Percentiles rank a stretch among this genome's conserved stretches.
phyloP scores from a whole-genome alignment of 1,284 basidiomycete species.

The Blastosporella zonata region DNA sequence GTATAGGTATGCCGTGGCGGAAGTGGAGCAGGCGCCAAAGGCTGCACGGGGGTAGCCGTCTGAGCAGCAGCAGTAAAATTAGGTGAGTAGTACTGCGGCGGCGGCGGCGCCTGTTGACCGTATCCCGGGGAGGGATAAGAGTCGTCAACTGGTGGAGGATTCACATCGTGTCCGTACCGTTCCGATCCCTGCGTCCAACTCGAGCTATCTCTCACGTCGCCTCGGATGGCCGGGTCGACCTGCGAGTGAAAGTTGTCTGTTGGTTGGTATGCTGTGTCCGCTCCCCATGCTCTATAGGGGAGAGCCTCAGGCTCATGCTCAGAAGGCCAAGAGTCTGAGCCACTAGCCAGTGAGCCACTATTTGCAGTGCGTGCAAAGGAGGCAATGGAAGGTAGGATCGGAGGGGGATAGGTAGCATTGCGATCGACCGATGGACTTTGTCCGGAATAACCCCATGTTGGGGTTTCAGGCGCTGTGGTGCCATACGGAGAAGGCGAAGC shows the following conservation, averaged over 20 bases:
- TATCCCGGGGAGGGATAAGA: conserved; percentile 25
- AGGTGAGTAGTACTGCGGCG: conserved; percentile 23
- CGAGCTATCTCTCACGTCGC: conserved; percentile 28
- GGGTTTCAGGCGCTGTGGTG: conserved; percentile 29
- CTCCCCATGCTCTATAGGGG: conserved; percentile 34
- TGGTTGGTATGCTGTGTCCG: conserved; percentile 29
- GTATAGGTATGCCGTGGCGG: conserved; percentile 70
- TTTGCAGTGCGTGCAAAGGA: conserved; percentile 37
- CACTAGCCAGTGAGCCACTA: conserved; percentile 11
- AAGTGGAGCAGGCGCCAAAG: conserved; percentile 34
- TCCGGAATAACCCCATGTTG: conserved; percentile 54
- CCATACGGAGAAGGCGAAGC: conserved; percentile 36
- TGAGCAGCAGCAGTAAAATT: conserved; percentile 30
- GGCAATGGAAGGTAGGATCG: conserved; percentile 48
- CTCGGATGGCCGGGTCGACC: conserved; percentile 33
- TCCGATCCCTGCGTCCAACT: conserved; percentile 28
- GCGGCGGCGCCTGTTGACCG: conserved; percentile 21
- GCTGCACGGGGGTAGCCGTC: conserved; percentile 13
- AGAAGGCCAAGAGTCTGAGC: conserved; percentile 22
- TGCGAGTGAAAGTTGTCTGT: conserved; percentile 26
- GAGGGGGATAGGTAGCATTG: conserved; percentile 47
- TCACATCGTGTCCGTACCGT: conserved; percentile 21
- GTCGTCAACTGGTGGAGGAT: conserved; percentile 20
- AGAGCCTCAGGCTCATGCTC: conserved; percentile 28
- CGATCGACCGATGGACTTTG: conserved; percentile 43